A percentile compares a stretch with the other conserved stretches of the same genome.
phyloP scores from a whole-genome alignment of 805 yeast genomes.

The Kuraishia piskuri region DNA sequence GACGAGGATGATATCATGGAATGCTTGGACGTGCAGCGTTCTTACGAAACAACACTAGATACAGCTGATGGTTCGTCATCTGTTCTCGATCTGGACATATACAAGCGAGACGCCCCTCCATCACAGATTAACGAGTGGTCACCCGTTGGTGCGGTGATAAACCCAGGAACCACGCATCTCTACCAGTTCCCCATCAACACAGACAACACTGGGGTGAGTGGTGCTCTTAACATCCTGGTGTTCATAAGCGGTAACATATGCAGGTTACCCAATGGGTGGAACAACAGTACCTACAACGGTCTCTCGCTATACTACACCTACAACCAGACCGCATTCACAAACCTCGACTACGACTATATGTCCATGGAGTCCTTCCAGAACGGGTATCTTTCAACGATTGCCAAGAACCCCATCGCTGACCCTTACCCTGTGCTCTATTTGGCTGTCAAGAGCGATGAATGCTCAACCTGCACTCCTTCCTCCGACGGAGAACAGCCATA shows the following conservation, averaged over 20 bases:
- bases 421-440: conserved; percentile 11
- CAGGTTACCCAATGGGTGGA: conserved; percentile 17
- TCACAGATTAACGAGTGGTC: conserved; percentile 12
- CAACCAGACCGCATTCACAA: conserved; percentile 11
- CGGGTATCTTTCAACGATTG: conserved; percentile 18
- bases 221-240: conserved; percentile 35
- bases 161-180: conserved; percentile 29
- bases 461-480: neutral
- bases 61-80: neutral
- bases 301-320: conserved; percentile 18
- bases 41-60: neutral
- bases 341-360: conserved; percentile 8
- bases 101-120: neutral
- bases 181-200: conserved; percentile 36
- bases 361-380: conserved; percentile 9
- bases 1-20: neutral
- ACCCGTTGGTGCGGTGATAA: conserved; percentile 16
- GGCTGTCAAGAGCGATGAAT: conserved; percentile 13
- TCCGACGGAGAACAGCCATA: conserved; percentile 7
- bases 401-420: conserved; percentile 8
- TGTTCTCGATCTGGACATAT: neutral
- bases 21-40: neutral
- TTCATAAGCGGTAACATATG: conserved; percentile 47
- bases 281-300: conserved; percentile 11
- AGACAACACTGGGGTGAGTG: conserved; percentile 31